These are phyloP conservation scores for Laburnicola sp. DNA, from an alignment of 2,329 filamentous ascomycete species.

Conservation along the genomic window DNA sequence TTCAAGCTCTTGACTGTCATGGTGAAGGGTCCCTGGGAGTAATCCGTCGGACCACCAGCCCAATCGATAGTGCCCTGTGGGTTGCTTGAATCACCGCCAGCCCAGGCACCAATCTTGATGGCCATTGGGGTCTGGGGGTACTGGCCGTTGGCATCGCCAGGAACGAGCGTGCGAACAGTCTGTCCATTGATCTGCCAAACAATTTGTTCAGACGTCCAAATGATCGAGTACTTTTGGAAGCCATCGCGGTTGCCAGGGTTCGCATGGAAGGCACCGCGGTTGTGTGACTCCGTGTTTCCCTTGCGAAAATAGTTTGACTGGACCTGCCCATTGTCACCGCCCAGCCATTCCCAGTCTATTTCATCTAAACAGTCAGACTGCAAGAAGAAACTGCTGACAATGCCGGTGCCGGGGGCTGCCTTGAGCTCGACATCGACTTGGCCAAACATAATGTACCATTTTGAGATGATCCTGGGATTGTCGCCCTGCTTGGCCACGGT, in stretches of 20 bases:
- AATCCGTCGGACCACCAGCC: constrained; percentile 86
- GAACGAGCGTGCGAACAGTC: constrained; percentile 74
- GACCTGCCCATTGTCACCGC: constrained; percentile 73
- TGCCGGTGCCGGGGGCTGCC: constrained; percentile 83
- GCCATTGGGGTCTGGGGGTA: constrained; percentile 97
- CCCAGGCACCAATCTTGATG: constrained; percentile 89
- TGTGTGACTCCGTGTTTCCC: constrained; percentile 80
- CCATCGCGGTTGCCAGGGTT: constrained; percentile 68
- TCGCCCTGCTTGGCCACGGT: constrained; percentile 78
- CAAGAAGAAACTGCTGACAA: constrained; percentile 89
- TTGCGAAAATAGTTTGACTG: constrained; percentile 98
- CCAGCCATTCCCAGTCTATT: constrained; percentile 97
- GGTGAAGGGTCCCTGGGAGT: constrained; percentile 76
- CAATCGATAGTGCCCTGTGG: constrained; percentile 80
- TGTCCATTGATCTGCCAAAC: constrained; percentile 82
- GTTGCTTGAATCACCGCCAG: constrained; percentile 84
- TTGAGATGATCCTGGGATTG: constrained; percentile 79
- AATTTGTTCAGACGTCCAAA: constrained; percentile 86
- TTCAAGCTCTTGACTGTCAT: constrained; percentile 80
- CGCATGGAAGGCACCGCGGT: constrained; percentile 80
- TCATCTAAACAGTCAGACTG: constrained; percentile 92
- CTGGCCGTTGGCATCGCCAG: constrained; percentile 70
- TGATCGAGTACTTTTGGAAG: constrained; percentile 85
- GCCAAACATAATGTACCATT: constrained; percentile 99
- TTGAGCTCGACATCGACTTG: constrained; percentile 84